These are phyloP conservation scores for Paraleonurus japonicus DNA, from an alignment of 257 asterid genomes.

Conservation along the genomic window DNA sequence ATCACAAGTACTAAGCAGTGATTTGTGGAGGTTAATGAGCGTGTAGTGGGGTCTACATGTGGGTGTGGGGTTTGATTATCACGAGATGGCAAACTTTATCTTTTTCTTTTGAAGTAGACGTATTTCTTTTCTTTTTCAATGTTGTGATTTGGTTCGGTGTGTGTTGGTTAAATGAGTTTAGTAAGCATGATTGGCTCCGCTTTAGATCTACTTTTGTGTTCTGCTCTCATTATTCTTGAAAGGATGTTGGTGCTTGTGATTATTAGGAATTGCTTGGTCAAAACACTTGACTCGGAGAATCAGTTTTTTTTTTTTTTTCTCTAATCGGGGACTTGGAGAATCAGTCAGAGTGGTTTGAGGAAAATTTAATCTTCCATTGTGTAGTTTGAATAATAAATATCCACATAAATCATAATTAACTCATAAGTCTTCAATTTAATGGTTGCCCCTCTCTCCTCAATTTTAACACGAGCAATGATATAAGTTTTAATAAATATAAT, in stretches of 20 bases:
- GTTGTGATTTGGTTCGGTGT: slow-evolving; percentile 16
- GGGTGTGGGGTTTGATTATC: slow-evolving; percentile 31
- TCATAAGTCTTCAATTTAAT: no score
- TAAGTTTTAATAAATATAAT: no score
- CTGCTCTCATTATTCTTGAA: slow-evolving; percentile 15
- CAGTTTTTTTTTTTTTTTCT: no score
- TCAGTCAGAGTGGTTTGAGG: no score
- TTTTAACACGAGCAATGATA: no score
- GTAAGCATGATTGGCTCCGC: slow-evolving; percentile 14
- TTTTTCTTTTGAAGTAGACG: slow-evolving; percentile 8
- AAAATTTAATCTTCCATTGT: no score
- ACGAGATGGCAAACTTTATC: slow-evolving; percentile 34
- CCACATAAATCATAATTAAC: background rate
- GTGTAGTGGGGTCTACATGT: slow-evolving; percentile 25
- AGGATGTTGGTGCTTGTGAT: slow-evolving; percentile 25
- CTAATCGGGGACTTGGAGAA: no score
- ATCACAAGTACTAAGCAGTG: slow-evolving; percentile 26
- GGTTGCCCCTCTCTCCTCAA: no score
- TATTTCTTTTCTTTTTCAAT: slow-evolving; percentile 3
- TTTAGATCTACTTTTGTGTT: slow-evolving; percentile 18
- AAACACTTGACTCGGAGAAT: background rate
- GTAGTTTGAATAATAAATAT: background rate
- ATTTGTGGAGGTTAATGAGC: slow-evolving; percentile 45
- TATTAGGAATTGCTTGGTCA: slow-evolving; percentile 24
- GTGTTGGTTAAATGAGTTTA: slow-evolving; percentile 27